Base-by-base conservation (phyloP, 2,329 filamentous ascomycete species). In the Emericellopsis cladophorae region DNA sequence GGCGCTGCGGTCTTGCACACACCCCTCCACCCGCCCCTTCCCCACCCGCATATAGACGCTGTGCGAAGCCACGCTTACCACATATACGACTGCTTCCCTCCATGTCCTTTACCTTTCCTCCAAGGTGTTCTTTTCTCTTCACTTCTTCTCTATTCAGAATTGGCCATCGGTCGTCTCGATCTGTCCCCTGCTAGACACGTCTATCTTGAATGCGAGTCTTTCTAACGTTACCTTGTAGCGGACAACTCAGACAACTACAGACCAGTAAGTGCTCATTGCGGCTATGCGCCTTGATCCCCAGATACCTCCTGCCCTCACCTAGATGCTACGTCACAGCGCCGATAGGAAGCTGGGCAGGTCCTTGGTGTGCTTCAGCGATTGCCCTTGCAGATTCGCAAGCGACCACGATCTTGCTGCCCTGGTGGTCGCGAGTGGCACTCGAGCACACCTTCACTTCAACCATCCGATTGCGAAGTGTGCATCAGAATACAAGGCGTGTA, bases 221-320 rank as follows among this genome's bases (percentile, higher is more conserved):
- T 44, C 64, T 71, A 64, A 67, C 64, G 40, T 52, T 54, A 47
- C 47, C 58, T 49, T 60, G 53, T 60, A 77, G 74, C 74, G 58
- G 74, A 77, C 54, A 68, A 70, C 52, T 70, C 70, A 60, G 73
- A 78, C 54, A 77, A 64, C 48, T 78, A 77, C 60, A 72, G 74
- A 59, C 71, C 73, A 54, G 74, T 73, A 62, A 72, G 70, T 70
- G 12, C 8, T 29, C 26, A 29, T 12, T 29, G 26, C 26, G 26
- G 3, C 9, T 29, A 9, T 29, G 26, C 26, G 26, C 26, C 26
- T 29, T 3, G 26, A 29, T 29, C 12, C 26, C 8, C 26, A 12
- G 7, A 9, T 29, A 9, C 26, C 26, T 29, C 12, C 26, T 9
- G 12, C 26, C 26, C 26, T 29, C 9, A 12, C 26, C 4, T 9